Conservation (phyloP, 176 grass and related monocot genomes). For the Alloteropsis semialata region DNA sequence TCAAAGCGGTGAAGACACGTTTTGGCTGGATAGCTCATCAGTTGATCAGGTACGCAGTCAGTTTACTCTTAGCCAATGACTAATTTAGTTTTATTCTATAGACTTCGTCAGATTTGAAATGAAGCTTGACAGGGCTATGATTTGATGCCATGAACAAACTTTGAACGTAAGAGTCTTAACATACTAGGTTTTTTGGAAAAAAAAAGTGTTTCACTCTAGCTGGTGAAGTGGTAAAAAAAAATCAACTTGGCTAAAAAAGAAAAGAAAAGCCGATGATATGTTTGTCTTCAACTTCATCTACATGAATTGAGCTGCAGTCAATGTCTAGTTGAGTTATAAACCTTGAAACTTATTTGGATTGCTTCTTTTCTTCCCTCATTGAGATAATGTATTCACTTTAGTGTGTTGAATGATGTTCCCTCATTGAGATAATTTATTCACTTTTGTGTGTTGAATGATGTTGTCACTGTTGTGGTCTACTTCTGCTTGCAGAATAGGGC, state of each 20-base stretch:
- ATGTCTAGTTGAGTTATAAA: not conserved
- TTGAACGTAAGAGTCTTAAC: not conserved
- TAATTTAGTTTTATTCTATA: constrained; percentile 14
- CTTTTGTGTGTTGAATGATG: not conserved
- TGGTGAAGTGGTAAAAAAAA: not conserved
- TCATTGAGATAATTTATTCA: not conserved
- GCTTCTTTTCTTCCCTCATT: not conserved
- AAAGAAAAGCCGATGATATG: not conserved
- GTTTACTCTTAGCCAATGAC: constrained; percentile 30
- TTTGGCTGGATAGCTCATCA: constrained; percentile 99
- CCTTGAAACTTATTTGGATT: not conserved
- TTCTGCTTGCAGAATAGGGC: constrained; percentile 82
- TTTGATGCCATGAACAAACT: not conserved
- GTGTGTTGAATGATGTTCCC: not conserved
- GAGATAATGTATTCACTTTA: not conserved
- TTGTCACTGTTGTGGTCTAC: not conserved
- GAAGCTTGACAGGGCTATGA: not conserved
- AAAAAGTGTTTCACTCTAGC: not conserved
- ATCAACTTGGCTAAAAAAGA: too few species aligned
- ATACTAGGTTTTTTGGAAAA: not conserved
- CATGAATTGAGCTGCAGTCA: constrained; percentile 9
- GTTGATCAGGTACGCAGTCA: constrained; percentile 64
- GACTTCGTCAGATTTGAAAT: constrained; percentile 10
- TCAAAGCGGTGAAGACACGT: constrained; percentile 64
- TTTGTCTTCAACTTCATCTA: not conserved